Evolutionary conservation across 495 filamentous ascomycete species (phyloP).

Genomic region (Tricharina praecox): DNA sequence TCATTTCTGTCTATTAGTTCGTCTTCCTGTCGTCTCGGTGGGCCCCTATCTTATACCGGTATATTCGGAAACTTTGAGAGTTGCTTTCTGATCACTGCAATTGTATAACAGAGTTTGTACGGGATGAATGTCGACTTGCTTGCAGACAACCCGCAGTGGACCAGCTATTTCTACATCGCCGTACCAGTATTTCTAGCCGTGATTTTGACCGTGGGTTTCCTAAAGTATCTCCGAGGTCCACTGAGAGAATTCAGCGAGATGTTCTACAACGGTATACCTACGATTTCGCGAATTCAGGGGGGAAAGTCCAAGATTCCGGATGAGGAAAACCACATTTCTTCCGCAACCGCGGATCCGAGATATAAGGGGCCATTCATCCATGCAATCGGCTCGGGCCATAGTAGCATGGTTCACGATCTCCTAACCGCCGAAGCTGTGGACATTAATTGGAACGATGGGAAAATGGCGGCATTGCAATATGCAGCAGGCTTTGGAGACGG

Average conservation of each 20-base stretch:
- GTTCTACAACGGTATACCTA: background rate
- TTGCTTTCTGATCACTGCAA: background rate
- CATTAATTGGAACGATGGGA: no score
- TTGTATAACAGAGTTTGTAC: conserved; percentile 5
- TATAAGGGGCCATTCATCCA: background rate
- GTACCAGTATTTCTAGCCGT: background rate
- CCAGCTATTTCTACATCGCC: conserved; percentile 5
- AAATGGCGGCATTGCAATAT: no score
- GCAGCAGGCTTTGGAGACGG: no score
- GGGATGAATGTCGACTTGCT: conserved; percentile 7
- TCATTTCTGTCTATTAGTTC: conserved; percentile 8
- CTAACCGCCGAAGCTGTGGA: no score
- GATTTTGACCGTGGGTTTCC: background rate
- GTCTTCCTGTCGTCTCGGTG: conserved; percentile 21
- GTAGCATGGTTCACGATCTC: background rate
- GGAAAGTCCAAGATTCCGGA: background rate
- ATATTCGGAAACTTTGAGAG: background rate
- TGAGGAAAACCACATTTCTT: background rate
- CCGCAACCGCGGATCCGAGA: background rate
- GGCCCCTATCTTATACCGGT: no score
- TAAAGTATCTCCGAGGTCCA: background rate
- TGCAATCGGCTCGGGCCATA: background rate
- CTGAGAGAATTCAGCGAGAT: no score
- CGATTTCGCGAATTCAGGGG: background rate
- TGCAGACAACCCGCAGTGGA: conserved; percentile 3